phyloP scores from a whole-genome alignment of 805 yeast genomes.

The Metschnikowia anglica region DNA sequence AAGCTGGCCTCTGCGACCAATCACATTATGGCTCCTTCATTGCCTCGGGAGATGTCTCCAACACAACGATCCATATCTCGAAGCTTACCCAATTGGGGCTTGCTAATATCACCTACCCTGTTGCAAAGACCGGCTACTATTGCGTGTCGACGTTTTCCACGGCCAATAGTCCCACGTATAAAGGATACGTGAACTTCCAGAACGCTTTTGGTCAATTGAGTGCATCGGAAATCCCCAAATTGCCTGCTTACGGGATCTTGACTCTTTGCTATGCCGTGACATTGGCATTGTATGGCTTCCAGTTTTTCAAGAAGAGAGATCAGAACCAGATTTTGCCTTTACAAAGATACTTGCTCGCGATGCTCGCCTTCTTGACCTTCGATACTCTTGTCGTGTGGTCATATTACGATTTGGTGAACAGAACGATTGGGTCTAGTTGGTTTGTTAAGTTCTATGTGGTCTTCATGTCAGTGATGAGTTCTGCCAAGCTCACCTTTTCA shows the following conservation, averaged over 20 bases:
- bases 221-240: slow-evolving; percentile 87
- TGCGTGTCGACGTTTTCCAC: slow-evolving; percentile 75
- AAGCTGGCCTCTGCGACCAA: slow-evolving; percentile 49
- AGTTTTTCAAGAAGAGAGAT: slow-evolving; percentile 74
- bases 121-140: slow-evolving; percentile 82
- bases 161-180: slow-evolving; percentile 44
- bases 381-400: slow-evolving; percentile 92
- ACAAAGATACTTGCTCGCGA: slow-evolving; percentile 86
- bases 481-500: slow-evolving; percentile 81
- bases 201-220: slow-evolving; percentile 89
- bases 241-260: slow-evolving; percentile 83
- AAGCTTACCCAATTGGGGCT: slow-evolving; percentile 57
- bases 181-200: slow-evolving; percentile 76
- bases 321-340: slow-evolving; percentile 79
- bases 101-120: slow-evolving; percentile 59
- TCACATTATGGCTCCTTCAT: slow-evolving; percentile 63
- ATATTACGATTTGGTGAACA: slow-evolving; percentile 79
- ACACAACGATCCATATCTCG: slow-evolving; percentile 57
- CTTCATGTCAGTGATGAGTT: slow-evolving; percentile 74
- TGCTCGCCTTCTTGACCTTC: slow-evolving; percentile 74
- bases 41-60: slow-evolving; percentile 44
- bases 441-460: slow-evolving; percentile 69
- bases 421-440: slow-evolving; percentile 48
- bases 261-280: slow-evolving; percentile 82
- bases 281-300: slow-evolving; percentile 79